Base-by-base conservation (phyloP, 192 early-diverging fungal species). In the Coemansia sp. region DNA sequence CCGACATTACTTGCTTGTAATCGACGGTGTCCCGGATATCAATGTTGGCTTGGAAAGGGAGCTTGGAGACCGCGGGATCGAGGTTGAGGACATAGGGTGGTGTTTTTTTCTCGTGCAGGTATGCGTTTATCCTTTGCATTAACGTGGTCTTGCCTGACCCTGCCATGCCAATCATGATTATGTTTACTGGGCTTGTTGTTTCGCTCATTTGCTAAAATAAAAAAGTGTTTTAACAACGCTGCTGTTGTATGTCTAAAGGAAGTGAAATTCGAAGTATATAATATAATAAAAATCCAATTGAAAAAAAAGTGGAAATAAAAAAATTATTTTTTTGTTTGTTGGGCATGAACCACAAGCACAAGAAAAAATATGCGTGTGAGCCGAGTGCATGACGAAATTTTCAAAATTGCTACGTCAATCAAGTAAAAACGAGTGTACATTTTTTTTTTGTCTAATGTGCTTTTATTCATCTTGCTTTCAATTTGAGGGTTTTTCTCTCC, bases 1-100 rank as follows among this genome's bases (percentile, higher is more conserved):
- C 94, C 69, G 92, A 91, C 97, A 99, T 99, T 43, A 99, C 97
- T 74, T 97, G 91, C 85, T 97, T 96, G 86, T 97, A 99, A 85
- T 99, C 94, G 32, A 99, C 91, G 4, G 96, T 96, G 81, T 99
- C 97, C 22, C 96, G 86, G 67, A 99, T 97, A 75, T 99, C 97
- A 65, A 99, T 95, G 76, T 99, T 96, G 51, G 95, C 92, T n/a
- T 89, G 87, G 76, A 93, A 99, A 8, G 95, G 95, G 32, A 99
- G 84, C 55, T 90, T 77, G 1, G 75, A 73, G 3, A 97, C 95
- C 20, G 97, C 97, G 3, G 97, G 96, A 69, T 99, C 97, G 68
- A 99, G 85, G 79, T 99, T 99, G 53, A 99, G 74, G 20, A 96
- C 88, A 78, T 99, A 99, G 45, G 91, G 92, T 35, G 91, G 86